These are phyloP conservation scores for Nemania sp. DNA, from an alignment of 2,329 filamentous ascomycete genomes.

Conservation along the genomic window DNA sequence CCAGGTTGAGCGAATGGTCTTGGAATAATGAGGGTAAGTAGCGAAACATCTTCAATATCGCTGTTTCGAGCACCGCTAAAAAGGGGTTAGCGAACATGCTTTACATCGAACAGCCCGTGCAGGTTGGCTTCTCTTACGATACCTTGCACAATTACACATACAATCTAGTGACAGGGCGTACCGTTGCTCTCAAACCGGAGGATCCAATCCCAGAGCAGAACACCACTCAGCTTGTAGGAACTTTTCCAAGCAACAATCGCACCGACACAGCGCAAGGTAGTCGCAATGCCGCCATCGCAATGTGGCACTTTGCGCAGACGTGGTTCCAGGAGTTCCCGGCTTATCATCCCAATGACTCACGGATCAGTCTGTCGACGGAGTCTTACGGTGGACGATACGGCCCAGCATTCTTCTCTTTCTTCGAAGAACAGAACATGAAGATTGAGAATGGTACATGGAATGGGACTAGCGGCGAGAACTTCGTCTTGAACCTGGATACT, in stretches of 20 bases:
- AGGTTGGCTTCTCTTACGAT: slow-evolving; percentile 66
- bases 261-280: slow-evolving; percentile 52
- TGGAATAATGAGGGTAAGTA: slow-evolving; percentile 52
- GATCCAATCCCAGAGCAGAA: slow-evolving; percentile 44
- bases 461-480: slow-evolving; percentile 35
- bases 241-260: slow-evolving; percentile 55
- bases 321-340: slow-evolving; percentile 59
- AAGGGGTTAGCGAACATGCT: slow-evolving; percentile 52
- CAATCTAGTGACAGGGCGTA: slow-evolving; percentile 43
- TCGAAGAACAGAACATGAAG: slow-evolving; percentile 39
- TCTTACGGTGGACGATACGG: slow-evolving; percentile 43
- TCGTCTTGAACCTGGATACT: slow-evolving; percentile 40
- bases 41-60: neutral
- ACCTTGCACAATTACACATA: slow-evolving; percentile 58
- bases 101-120: slow-evolving; percentile 59
- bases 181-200: slow-evolving; percentile 41
- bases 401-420: slow-evolving; percentile 37
- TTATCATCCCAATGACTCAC: slow-evolving; percentile 62
- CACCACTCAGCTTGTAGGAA: slow-evolving; percentile 50
- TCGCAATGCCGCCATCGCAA: slow-evolving; percentile 53
- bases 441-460: slow-evolving; percentile 39
- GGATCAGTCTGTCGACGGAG: slow-evolving; percentile 47
- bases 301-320: slow-evolving; percentile 65
- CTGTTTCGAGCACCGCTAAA: slow-evolving; percentile 10
- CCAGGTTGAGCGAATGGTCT: slow-evolving; percentile 58